Base-by-base conservation (phyloP, 352 stramenopile species). In the Phytophthora aleatoria region DNA sequence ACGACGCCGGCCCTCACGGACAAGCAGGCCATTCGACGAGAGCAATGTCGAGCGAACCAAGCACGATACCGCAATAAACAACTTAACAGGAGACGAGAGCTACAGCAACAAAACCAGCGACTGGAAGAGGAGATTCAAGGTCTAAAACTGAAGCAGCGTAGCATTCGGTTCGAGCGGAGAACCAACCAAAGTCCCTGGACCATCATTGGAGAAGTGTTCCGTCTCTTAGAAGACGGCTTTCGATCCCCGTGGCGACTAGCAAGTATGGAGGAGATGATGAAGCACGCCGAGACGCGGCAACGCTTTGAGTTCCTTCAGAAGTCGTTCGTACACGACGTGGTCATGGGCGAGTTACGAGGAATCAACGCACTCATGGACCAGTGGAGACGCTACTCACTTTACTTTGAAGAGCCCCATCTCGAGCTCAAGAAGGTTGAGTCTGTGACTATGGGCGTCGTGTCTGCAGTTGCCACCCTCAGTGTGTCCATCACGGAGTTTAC, bases 21-120 rank as follows among this genome's bases (percentile, higher is more conserved):
- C 7, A 66, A 66, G n/a, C 58, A 60, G 16, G 48, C 58, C 3
- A 49, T 66, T 56, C 59, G 59, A 45, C 55, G 62, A 3, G 49
- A 70, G 8, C 66, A 73, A 41, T 62, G 54, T n/a, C 48, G 61
- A 26, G 49, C 50, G 6, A 70, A 64, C 47, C 66, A 73, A 55
- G 60, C 66, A 4, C 66, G 66, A 0, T 73, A 69, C 30, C 60
- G 60, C 1, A 55, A 63, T 24, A 73, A 69, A 27, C 66, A 66
- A 31, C 36, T 56, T 0, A 64, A 56, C 11, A 31, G 16, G 3
- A 57, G 50, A 50, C 47, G 39, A 3, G 41, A 69, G 9, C 44
- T 66, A 1, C 41, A 68, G 26, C 30, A 38, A 3, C 38, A 42
- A 38, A 55, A 60, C 13, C 39, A 67, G 13, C 52, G n/a, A 24